Evolutionary conservation across 2,329 filamentous ascomycete genomes (phyloP), one percentile per base, ranked within the genome.

Genomic region (Hymenoscyphus occultus): DNA sequence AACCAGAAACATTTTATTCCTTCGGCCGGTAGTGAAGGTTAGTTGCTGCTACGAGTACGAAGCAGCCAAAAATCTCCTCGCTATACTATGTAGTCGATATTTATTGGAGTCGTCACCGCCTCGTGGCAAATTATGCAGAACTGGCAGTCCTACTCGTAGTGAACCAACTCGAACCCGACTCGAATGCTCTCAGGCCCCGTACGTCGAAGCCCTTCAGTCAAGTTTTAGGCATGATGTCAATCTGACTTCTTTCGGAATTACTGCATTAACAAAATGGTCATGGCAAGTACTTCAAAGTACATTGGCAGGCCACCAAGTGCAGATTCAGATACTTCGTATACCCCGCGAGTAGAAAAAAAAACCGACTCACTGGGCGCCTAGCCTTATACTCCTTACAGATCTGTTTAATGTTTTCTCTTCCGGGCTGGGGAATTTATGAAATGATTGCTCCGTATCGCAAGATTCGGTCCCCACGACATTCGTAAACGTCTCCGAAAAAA

Each of bases 101-200:
- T 28, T 28, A 4, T 28, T 19, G 13, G 22, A 22, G 22, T 22
- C 48, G 48, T 54, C 48, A 54, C 48, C 19, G 48, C 48, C 48
- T 31, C 56, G 42, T 45, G 45, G 51, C 64, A 63, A 56, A 63
- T 70, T 64, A 71, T 70, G 68, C 69, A 59, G 48, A 48, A 54
- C 22, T 28, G 48, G 19, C 22, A 54, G 48, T 28, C 10, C 9
- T 28, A 28, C 28, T 28, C 28, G 28, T 28, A 28, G 6, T 35
- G 35, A 35, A 35, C 35, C 35, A 35, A 35, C 35, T 35, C 35
- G 35, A 35, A 12, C 31, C n/a, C 48, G 22, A 22, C 48, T 54
- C 19, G 22, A 54, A 19, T 54, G 22, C 48, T 54, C 48, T 54
- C 48, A 54, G 19, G 19, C 48, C 48, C 13, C 48, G 19, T n/a